A percentile compares a stretch with the other conserved stretches of the same genome.
Evolutionary conservation across 345 rosid genomes (phyloP).

Genomic region (Lepidium aucheri): DNA sequence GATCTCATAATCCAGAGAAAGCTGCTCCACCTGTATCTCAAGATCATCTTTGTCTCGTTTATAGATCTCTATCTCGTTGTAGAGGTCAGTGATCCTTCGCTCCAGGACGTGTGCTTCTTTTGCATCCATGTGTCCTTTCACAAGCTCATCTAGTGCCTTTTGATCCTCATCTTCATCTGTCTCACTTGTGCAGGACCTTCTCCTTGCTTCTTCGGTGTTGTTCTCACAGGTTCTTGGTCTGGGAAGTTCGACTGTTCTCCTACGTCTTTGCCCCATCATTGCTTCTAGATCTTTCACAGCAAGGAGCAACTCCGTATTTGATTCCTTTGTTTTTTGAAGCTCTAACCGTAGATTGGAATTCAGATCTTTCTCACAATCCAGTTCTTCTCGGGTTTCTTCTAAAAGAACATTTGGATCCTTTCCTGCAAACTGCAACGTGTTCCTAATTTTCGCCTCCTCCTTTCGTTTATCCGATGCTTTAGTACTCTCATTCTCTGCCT

Average conservation of each 20-base stretch:
- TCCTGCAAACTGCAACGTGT: constrained; percentile 34
- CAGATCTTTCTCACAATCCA: constrained; percentile 57
- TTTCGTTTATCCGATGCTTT: constrained; percentile 25
- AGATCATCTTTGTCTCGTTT: constrained; percentile 61
- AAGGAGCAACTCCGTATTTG: constrained; percentile 74
- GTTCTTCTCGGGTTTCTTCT: constrained; percentile 65
- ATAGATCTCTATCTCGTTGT: constrained; percentile 50
- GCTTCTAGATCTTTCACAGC: constrained; percentile 76
- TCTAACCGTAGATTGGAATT: constrained; percentile 59
- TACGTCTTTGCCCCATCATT: constrained; percentile 51
- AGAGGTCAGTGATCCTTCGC: constrained; percentile 48
- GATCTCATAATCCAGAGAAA: constrained; percentile 53
- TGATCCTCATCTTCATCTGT: constrained; percentile 32
- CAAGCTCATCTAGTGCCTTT: constrained; percentile 28
- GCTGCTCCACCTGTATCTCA: constrained; percentile 68
- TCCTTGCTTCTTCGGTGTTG: constrained; percentile 18
- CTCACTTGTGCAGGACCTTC: constrained; percentile 25
- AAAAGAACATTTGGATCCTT: constrained; percentile 42
- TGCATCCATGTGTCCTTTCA: constrained; percentile 40
- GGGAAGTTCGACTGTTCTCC: constrained; percentile 29
- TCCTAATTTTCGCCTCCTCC: constrained; percentile 27
- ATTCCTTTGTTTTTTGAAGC: constrained; percentile 68
- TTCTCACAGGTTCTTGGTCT: constrained; percentile 14
- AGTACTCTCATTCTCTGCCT: constrained; percentile 31
- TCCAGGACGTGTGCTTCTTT: constrained; percentile 42